phyloP scores from a whole-genome alignment of 78 protist species.

The Paratrimastix pyriformis region DNA sequence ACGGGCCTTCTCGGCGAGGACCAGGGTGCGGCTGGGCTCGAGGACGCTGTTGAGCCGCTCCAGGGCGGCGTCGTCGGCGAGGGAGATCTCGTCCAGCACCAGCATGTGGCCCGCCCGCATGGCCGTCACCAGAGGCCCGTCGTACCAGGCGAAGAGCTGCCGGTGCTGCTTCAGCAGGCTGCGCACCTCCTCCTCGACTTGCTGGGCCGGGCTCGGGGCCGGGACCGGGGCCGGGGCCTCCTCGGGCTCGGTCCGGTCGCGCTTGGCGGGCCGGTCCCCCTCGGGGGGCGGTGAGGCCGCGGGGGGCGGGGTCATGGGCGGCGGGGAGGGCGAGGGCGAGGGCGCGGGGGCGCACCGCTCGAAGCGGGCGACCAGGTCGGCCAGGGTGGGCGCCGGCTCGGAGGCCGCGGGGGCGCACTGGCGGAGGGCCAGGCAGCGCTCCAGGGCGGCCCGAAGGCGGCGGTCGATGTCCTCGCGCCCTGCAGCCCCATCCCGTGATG shows the following conservation, averaged over 20 bases:
- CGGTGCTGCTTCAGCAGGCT: too few species aligned
- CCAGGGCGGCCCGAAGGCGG: neutral
- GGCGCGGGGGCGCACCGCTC: neutral
- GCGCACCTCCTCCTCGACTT: too few species aligned
- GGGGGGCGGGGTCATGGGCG: neutral
- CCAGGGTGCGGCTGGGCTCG: conserved; percentile 78
- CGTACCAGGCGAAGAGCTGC: conserved; percentile 83
- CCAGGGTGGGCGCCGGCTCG: too few species aligned
- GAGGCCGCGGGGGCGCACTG: neutral
- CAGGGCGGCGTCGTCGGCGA: conserved; percentile 98
- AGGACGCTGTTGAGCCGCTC: conserved; percentile 96
- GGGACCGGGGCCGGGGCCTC: neutral
- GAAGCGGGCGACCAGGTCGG: too few species aligned
- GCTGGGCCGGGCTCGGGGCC: neutral
- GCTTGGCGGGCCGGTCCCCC: neutral
- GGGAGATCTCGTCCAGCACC: conserved; percentile 92
- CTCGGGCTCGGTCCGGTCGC: neutral
- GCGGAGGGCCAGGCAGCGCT: neutral
- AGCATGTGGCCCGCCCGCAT: conserved; percentile 82
- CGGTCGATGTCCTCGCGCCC: too few species aligned
- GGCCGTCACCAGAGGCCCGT: conserved; percentile 93
- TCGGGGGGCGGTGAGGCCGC: neutral
- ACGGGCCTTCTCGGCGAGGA: conserved; percentile 77
- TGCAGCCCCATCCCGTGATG: too few species aligned
- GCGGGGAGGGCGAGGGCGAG: neutral